A percentile compares a stretch with the other conserved stretches of the same genome.
These are phyloP conservation scores for Botryotinia narcissicola DNA, from an alignment of 2,329 filamentous ascomycete genomes.

Conservation along the genomic window DNA sequence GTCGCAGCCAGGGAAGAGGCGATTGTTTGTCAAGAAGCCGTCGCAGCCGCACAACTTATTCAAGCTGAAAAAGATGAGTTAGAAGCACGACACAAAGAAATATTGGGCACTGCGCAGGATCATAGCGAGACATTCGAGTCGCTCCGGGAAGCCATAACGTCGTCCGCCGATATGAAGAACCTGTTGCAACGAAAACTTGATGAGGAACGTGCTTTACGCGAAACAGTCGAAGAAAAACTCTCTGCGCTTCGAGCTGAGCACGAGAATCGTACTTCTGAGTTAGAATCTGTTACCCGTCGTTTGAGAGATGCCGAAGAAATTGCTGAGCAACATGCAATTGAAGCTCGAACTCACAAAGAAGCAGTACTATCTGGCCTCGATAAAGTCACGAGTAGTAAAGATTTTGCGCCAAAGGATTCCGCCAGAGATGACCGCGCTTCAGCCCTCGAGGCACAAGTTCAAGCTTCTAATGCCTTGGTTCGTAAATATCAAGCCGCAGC, in stretches of 20 bases:
- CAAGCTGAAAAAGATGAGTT: conserved; percentile 83
- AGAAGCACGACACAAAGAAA: conserved; percentile 64
- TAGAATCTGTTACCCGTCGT: conserved; percentile 70
- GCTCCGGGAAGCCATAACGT: conserved; percentile 72
- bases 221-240: conserved; percentile 74
- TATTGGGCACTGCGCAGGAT: conserved; percentile 63
- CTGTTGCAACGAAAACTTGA: conserved; percentile 78
- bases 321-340: conserved; percentile 80
- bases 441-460: conserved; percentile 77
- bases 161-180: conserved; percentile 73
- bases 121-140: conserved; percentile 70
- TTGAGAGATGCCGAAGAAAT: conserved; percentile 85
- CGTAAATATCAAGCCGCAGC: conserved; percentile 88
- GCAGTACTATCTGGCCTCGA: conserved; percentile 81
- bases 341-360: conserved; percentile 80
- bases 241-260: conserved; percentile 76
- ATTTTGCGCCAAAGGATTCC: conserved; percentile 47
- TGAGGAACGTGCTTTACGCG: conserved; percentile 75
- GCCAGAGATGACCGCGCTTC: conserved; percentile 63
- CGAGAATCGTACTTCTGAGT: conserved; percentile 73
- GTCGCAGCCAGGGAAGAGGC: conserved; percentile 78
- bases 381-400: conserved; percentile 58
- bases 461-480: conserved; percentile 73
- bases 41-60: conserved; percentile 71
- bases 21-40: conserved; percentile 72